Base-by-base conservation (phyloP, 2,329 filamentous ascomycete species). In the Aureobasidium mangrovei region DNA sequence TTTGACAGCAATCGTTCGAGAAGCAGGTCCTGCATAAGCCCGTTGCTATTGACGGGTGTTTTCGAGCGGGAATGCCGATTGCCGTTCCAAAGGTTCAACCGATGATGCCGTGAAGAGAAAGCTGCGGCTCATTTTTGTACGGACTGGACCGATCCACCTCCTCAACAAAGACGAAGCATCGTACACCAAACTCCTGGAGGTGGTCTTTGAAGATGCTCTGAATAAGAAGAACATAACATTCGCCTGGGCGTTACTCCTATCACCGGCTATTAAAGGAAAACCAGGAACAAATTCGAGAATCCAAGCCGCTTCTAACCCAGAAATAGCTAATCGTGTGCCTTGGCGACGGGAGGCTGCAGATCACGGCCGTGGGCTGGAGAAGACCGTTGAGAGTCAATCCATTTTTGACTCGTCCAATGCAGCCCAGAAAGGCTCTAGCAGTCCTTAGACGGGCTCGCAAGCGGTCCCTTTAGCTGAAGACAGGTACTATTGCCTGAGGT, bases 11-110 rank as follows among this genome's bases (percentile, higher is more conserved):
- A 36, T 49, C 27, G 46, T 49, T 49, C 46, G 35, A 39, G 46
- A 40, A 39, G 32, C 24, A 39, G 47, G 47, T 41, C 47, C 47
- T 51, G 47, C 47, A 51, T 51, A 51, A 51, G 47, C 47, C 47
- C 38, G n/a, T 35, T 6, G 26, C 18, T 51, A 51, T 42, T 42
- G 38, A 42, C 38, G 38, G 47, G 42, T 41, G 29, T 51, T 28
- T 18, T 18, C 18, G 24, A 42, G 38, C 47, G 47, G 47, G 33
- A 41, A 41, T 51, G 38, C 47, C 47, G 47, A 42, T 29, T 41
- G 47, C 47, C 47, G 47, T 27, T 18, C 47, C 47, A 49, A 32
- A 49, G 18, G 46, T 49, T 49, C 46, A 32, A 40, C 10, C 45
- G n/a, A 39, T 29, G 33, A 31, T 29, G 33, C 33, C 6, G 33